Evolutionary conservation across 1,284 basidiomycete species (phyloP), one percentile per base, ranked within the genome.

Genomic region (Athelia psychrophila): DNA sequence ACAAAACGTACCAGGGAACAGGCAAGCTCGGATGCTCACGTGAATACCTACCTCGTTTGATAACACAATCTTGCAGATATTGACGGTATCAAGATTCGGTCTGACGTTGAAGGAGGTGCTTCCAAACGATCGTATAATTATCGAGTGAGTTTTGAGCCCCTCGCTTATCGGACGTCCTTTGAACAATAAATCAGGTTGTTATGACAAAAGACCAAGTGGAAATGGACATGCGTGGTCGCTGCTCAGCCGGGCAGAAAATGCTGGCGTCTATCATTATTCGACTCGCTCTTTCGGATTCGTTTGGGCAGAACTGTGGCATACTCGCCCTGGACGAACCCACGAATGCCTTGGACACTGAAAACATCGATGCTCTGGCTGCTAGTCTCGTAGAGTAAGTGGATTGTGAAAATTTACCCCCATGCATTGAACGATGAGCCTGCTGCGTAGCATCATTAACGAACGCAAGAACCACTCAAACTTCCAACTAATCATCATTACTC

Each of bases 181-280:
- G 57, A 56, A 72, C 44, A 73, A 45, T 54, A 20, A 46, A 54
- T 44, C 60, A 94, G 91, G 92, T 97, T 48, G 95, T 97, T 58
- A 99, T 99, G 96, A 91, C 91, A 55, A 99, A 98, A 74, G 95
- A 98, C 66, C 89, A 94, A 63, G 95, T 98, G 2, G 96, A 99
- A 71, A 95, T 99, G 87, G 96, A 99, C 68, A 99, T 99, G 96
- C 88, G 96, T 54, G 97, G 97, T 24, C 86, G 97, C 55, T 99
- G 97, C 70, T 95, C 92, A 19, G 97, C 97, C 0, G 97, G 97
- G 0, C 97, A 99, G 70, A 99, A 99, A 73, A 98, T 98, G 78
- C 75, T 99, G 53, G 97, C 97, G 24, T 97, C 93, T n/a, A 98
- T 99, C 69, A 95, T 99, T 66, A 99, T 99, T 62, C 85, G 97